Percentiles rank a stretch among this genome's conserved stretches.
Evolutionary conservation across 176 grass and related monocot genomes (phyloP).

Genomic region (Lolium perenne): DNA sequence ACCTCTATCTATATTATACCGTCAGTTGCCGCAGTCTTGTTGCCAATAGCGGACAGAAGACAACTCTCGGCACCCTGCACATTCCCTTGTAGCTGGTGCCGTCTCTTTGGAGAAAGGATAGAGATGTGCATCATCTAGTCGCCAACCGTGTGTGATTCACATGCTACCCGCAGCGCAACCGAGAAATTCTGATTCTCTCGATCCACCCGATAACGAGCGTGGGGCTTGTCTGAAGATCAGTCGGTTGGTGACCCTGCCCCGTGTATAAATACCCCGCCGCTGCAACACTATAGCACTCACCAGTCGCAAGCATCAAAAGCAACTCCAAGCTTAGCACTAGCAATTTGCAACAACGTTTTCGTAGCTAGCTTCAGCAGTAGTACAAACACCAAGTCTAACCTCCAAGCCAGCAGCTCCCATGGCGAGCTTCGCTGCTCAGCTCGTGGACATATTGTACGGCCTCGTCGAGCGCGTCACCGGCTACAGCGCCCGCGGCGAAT

Average conservation of each 20-base stretch:
- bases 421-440: slow-evolving; percentile 48
- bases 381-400: not conserved
- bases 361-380: not conserved
- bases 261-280: not conserved
- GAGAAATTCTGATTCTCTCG: slow-evolving; percentile 38
- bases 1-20: not conserved
- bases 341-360: not conserved
- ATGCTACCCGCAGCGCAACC: not conserved
- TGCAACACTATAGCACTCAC: not conserved
- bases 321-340: not conserved
- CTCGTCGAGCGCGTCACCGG: slow-evolving; percentile 46
- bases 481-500: not conserved
- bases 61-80: not conserved
- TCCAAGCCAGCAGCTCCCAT: slow-evolving; percentile 2
- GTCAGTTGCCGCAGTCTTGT: not conserved
- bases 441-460: slow-evolving; percentile 46
- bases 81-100: not conserved
- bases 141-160: slow-evolving; percentile 17
- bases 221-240: not conserved
- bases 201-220: not conserved
- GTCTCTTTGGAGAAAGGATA: not conserved
- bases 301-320: not conserved
- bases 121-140: not conserved
- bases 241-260: not conserved
- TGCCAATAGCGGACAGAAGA: not conserved